Conservation (phyloP, 2,329 filamentous ascomycete species). For the Xylaria digitata region DNA sequence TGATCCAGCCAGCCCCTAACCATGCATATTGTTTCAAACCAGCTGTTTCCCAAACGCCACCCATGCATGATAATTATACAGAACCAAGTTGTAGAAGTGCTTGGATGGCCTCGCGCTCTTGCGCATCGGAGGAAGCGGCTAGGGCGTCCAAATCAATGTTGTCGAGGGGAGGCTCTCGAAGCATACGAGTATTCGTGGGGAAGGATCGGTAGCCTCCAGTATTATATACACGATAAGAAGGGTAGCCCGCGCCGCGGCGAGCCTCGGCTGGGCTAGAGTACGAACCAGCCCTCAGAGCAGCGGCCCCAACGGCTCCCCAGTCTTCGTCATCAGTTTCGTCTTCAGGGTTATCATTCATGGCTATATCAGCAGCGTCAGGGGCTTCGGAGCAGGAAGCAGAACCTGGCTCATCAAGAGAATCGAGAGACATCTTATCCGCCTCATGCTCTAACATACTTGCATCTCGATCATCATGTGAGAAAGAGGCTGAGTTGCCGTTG, state of each 20-base stretch:
- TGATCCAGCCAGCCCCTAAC: slow-evolving; percentile 45
- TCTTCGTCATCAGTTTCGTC: slow-evolving; percentile 96
- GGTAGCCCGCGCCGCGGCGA: slow-evolving; percentile 64
- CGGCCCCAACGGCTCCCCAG: slow-evolving; percentile 90
- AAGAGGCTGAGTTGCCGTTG: slow-evolving; percentile 77
- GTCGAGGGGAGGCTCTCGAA: slow-evolving; percentile 62
- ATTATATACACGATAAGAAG: slow-evolving; percentile 62
- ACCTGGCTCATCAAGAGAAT: slow-evolving; percentile 72
- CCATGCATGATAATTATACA: slow-evolving; percentile 71
- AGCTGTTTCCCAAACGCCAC: slow-evolving; percentile 60
- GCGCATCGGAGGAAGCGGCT: slow-evolving; percentile 68
- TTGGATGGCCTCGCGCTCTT: slow-evolving; percentile 85
- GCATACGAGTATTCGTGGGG: slow-evolving; percentile 64
- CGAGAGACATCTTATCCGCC: slow-evolving; percentile 94
- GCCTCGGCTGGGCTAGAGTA: slow-evolving; percentile 67
- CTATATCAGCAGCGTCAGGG: slow-evolving; percentile 68
- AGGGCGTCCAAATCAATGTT: slow-evolving; percentile 65
- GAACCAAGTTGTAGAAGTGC: slow-evolving; percentile 84
- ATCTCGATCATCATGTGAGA: slow-evolving; percentile 76
- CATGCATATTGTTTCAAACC: slow-evolving; percentile 43
- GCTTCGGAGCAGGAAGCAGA: slow-evolving; percentile 83
- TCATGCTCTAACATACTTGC: slow-evolving; percentile 82
- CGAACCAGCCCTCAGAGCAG: slow-evolving; percentile 78
- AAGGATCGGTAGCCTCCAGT: slow-evolving; percentile 60
- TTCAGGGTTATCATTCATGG: slow-evolving; percentile 79